Conservation (phyloP, 768 basidiomycete genomes). For the Gautieria morchelliformis region DNA sequence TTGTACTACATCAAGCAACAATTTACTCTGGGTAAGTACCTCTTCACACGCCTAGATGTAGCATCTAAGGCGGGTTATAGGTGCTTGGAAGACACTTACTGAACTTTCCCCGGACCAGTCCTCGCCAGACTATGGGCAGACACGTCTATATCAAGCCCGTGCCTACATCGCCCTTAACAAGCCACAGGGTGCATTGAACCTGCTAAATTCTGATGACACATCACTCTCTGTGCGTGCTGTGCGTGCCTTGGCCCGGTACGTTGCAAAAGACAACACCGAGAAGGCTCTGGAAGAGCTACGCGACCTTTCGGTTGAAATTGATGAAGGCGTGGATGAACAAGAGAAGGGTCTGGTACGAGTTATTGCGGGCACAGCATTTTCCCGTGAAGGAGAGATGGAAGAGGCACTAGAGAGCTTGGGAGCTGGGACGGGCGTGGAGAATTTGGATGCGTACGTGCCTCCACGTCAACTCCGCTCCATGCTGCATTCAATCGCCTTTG, state of each 20-base stretch:
- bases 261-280: constrained; percentile 31
- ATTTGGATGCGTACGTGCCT: constrained; percentile 75
- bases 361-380: constrained; percentile 80
- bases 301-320: constrained; percentile 78
- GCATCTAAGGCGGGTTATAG: constrained; percentile 21
- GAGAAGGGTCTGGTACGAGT: constrained; percentile 72
- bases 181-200: constrained; percentile 41
- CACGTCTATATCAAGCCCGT: constrained; percentile 70
- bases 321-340: constrained; percentile 53
- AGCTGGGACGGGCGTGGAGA: constrained; percentile 52
- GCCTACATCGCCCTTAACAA: constrained; percentile 65
- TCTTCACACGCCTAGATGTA: background rate
- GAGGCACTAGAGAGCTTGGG: constrained; percentile 88
- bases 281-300: constrained; percentile 70
- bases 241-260: constrained; percentile 62
- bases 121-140: constrained; percentile 54
- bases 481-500: background rate
- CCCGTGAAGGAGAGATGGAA: constrained; percentile 75
- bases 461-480: background rate
- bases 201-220: constrained; percentile 50
- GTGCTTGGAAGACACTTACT: constrained; percentile 59
- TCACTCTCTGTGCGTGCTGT: constrained; percentile 65
- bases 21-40: constrained; percentile 53
- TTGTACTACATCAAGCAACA: constrained; percentile 67
- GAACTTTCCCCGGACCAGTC: constrained; percentile 46